Conservation (phyloP, 1,284 basidiomycete species). For the Apiotrichum montevideense region DNA sequence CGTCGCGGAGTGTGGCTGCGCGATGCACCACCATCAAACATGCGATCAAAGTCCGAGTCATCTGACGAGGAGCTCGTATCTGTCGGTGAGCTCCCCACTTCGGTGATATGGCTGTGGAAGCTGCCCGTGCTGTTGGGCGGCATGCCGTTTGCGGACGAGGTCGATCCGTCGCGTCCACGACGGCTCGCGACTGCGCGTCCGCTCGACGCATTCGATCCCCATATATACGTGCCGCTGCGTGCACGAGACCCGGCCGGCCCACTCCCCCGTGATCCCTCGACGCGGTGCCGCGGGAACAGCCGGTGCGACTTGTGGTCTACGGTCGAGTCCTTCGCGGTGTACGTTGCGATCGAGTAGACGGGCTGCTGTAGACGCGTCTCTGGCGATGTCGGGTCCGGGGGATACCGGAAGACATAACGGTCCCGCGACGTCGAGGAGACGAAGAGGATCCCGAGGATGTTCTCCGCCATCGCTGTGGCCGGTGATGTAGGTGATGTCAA, state of each 20-base stretch:
- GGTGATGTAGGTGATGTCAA: not conserved
- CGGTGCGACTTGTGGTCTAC: conserved; percentile 6
- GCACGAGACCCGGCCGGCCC: not conserved
- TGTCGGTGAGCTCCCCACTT: conserved; percentile 2
- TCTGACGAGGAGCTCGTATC: conserved; percentile 8
- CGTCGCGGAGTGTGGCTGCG: not conserved
- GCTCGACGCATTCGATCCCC: conserved; percentile 7
- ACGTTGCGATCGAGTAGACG: conserved; percentile 37
- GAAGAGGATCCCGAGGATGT: conserved; percentile 43
- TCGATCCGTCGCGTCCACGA: not conserved
- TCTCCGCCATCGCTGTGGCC: conserved; percentile 31
- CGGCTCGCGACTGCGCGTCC: not conserved
- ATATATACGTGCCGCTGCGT: not conserved
- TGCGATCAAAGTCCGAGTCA: conserved; percentile 22
- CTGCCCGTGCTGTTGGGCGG: not conserved
- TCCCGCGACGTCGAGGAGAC: conserved; percentile 38
- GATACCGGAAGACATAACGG: conserved; percentile 40
- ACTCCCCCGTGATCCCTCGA: not conserved
- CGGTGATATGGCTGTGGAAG: conserved; percentile 9
- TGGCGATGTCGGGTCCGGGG: conserved; percentile 41
- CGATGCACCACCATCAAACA: conserved; percentile 6
- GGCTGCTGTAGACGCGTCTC: conserved; percentile 38
- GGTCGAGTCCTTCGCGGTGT: conserved; percentile 33
- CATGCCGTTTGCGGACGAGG: not conserved
- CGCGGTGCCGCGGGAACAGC: conserved; percentile 6